Base-by-base conservation (phyloP, 2,329 filamentous ascomycete genomes). In the Xylaria sp. region DNA sequence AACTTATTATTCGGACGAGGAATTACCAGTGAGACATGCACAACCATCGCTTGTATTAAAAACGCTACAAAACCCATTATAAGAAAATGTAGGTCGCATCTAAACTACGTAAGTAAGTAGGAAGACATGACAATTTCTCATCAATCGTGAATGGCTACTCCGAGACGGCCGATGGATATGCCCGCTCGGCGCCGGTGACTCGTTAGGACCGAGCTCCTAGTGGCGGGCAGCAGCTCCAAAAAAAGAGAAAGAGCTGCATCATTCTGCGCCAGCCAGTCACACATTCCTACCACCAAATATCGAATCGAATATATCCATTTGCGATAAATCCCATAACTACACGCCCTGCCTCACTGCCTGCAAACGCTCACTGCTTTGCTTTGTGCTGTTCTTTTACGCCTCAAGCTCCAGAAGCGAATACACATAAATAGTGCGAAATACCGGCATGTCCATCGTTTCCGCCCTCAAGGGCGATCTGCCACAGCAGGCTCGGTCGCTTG, bases 401-500 rank as follows among this genome's bases (percentile, higher is more conserved):
- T 41, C 18, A 61, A 12, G 46, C 20, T 60, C 50, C 15, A 28
- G 56, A 58, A 34, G 13, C 28, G 39, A 23, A 32, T 2, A 25
- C 28, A 28, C 50, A 32, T 9, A 20, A 41, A 18, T n/a, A 25
- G 10, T 12, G 28, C 32, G 32, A 59, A 54, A 39, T 48, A 70
- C 65, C 70, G 66, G 60, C 58, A 79, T 79, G 78, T 78, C 78
- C 50, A 63, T 79, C 60, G 76, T 78, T 54, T 74, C 77, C 69
- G 78, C 80, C 72, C 78, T 82, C 65, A 86, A 85, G 77, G 86
- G 86, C 79, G 84, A 88, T 71, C 82, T 86, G 81, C 84, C 87
- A 69, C 84, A 87, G 72, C 86, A 89, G 81, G 85, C 85, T 66
- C 83, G 86, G 77, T 88, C 87, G 71, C 78, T 88, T 77, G 86